Base-by-base conservation (phyloP, 1,139 yeast genomes). In the Hanseniaspora gamundiae region DNA sequence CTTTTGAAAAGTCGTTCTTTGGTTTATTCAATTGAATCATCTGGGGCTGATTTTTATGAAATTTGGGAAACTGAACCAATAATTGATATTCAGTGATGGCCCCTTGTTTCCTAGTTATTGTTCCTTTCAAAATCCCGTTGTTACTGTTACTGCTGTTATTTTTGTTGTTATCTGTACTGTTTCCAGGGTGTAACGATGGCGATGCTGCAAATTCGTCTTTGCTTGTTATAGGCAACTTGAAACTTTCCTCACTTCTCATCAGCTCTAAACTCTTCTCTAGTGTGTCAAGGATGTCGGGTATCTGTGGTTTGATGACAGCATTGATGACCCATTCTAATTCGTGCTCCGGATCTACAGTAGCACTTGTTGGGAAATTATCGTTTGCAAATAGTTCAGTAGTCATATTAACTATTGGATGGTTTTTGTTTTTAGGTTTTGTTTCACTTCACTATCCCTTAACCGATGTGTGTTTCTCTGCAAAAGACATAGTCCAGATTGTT, bases 221-320 rank as follows among this genome's bases (percentile, higher is more conserved):
- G 11, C 55, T 51, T 1, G 55, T 57, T 4, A 64, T 52, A 6
- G 68, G 64, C 51, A 64, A 52, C 39, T 54, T 59, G 33, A 61
- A 58, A 3, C 51, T 49, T 13, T 56, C 54, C 11, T 54, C 53
- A 24, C 61, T 55, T 3, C 58, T 55, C 14, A 65, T 47, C 46
- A 60, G 49, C 14, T 57, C 62, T 3, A 65, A 42, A 44, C 69
- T 65, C 28, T 55, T 51, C 31, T 52, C 55, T 3, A 66, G 55
- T n/a, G 65, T 59, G 30, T 65, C 70, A 4, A 61, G 51, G 2
- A 66, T 53, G 38, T 54, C 56, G 31, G 67, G 68, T 27, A 66
- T 45, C 40, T 63, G 65, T 1, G 69, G 68, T 43, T 58, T 60
- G 28, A 65, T 59, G 11, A 65, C 56, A 24, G 58, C 59, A 13